Evolutionary conservation across 2,329 filamentous ascomycete species (phyloP).

Genomic region (Tricladium varicosporioides): DNA sequence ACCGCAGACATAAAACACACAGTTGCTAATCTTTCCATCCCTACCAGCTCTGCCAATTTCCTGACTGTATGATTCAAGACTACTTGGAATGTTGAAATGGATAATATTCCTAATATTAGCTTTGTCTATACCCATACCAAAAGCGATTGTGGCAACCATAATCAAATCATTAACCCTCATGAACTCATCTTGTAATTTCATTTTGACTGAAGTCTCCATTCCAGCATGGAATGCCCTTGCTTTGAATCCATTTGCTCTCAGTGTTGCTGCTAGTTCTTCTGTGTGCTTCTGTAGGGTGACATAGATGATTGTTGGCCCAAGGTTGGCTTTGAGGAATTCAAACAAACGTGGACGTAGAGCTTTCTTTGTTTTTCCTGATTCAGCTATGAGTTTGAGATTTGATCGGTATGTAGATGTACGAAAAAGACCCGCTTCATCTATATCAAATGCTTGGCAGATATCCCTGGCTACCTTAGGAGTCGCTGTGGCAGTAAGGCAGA

Average conservation of each 20-base stretch:
- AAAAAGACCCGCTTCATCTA: conserved; percentile 50
- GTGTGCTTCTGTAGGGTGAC: conserved; percentile 57
- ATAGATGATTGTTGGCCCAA: conserved; percentile 59
- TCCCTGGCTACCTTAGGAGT: conserved; percentile 55
- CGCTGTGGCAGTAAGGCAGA: conserved; percentile 60
- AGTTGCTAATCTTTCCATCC: conserved; percentile 51
- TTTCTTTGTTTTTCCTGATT: conserved; percentile 40
- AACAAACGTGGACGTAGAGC: conserved; percentile 46
- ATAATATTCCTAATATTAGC: conserved; percentile 52
- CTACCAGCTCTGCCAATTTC: conserved; percentile 55
- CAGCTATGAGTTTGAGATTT: conserved; percentile 51
- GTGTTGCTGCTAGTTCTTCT: conserved; percentile 40
- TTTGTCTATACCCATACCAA: conserved; percentile 61
- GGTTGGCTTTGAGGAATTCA: conserved; percentile 47
- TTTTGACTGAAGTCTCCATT: conserved; percentile 45
- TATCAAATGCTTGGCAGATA: conserved; percentile 51
- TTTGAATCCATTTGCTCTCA: conserved; percentile 40
- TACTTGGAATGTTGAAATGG: conserved; percentile 50
- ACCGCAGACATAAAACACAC: conserved; percentile 56
- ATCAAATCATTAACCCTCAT: conserved; percentile 46
- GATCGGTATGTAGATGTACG: conserved; percentile 57
- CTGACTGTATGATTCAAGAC: conserved; percentile 56
- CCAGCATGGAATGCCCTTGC: conserved; percentile 50
- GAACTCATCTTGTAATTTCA: conserved; percentile 49
- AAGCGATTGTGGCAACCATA: conserved; percentile 55